Conservation (phyloP, 1,284 basidiomycete genomes). For the Vanrija sp. region DNA sequence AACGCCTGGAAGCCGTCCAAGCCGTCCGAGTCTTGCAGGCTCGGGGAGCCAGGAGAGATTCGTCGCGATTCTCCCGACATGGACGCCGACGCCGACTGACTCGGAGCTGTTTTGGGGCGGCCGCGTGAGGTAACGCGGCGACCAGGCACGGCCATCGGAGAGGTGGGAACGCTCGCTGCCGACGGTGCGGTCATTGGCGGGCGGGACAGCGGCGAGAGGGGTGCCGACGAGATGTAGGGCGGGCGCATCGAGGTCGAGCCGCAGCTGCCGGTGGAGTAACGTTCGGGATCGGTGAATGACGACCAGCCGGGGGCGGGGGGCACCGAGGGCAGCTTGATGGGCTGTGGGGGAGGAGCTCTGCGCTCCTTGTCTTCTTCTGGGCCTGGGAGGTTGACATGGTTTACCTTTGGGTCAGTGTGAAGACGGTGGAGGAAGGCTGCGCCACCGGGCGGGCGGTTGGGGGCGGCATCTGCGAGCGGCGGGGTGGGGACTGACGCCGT, state of each 20-base stretch:
- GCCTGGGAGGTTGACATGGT: slow-evolving; percentile 42
- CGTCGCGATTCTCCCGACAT: too few relatives aligned
- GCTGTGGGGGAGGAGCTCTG: slow-evolving; percentile 2
- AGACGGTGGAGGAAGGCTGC: slow-evolving; percentile 43
- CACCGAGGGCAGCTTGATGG: slow-evolving; percentile 10
- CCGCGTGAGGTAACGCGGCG: too few relatives aligned
- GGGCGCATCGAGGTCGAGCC: not conserved
- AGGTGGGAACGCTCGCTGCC: not conserved
- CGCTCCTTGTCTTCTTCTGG: slow-evolving; percentile 12
- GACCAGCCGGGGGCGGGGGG: slow-evolving; percentile 4
- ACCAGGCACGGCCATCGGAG: not conserved
- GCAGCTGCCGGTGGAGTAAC: not conserved
- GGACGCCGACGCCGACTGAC: too few relatives aligned
- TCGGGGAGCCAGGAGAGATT: too few relatives aligned
- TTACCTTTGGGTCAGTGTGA: slow-evolving; percentile 41
- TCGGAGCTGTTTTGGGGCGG: too few relatives aligned
- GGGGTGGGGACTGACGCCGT: too few relatives aligned
- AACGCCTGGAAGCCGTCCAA: too few relatives aligned
- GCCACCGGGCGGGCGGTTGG: not conserved
- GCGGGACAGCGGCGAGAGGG: not conserved
- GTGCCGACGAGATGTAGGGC: not conserved
- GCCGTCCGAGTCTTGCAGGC: too few relatives aligned
- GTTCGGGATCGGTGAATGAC: not conserved
- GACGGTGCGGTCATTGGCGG: not conserved
- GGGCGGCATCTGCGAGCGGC: too few relatives aligned